Evolutionary conservation across 129 eudicot genomes (phyloP).

Genomic region (Flaveria linearis): DNA sequence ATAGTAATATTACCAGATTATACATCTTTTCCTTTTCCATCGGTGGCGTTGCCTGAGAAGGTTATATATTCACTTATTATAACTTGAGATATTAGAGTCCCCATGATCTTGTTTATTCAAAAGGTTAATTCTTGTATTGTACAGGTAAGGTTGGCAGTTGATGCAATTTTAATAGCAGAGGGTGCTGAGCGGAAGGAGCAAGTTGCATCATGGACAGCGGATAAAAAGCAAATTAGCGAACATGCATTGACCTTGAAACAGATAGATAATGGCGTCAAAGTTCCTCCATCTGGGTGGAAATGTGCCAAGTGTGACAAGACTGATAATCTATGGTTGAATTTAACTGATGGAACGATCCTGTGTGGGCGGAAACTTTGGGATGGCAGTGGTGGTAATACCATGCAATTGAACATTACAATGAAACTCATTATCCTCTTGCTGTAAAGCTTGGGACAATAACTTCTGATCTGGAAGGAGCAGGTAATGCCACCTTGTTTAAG

Average conservation of each 20-base stretch:
- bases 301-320: slow-evolving; percentile 89
- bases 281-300: slow-evolving; percentile 95
- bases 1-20: slow-evolving; percentile 76
- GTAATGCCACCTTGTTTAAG: slow-evolving; percentile 46
- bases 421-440: slow-evolving; percentile 78
- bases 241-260: slow-evolving; percentile 74
- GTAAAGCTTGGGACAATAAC: slow-evolving; percentile 97
- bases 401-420: slow-evolving; percentile 79
- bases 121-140: slow-evolving; percentile 13
- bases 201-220: slow-evolving; percentile 92
- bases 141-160: slow-evolving; percentile 93
- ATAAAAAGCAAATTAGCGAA: slow-evolving; percentile 68
- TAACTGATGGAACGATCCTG: slow-evolving; percentile 86
- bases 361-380: slow-evolving; percentile 96
- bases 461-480: slow-evolving; percentile 91
- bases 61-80: slow-evolving; percentile 2
- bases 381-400: slow-evolving; percentile 95
- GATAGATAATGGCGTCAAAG: slow-evolving; percentile 64
- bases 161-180: slow-evolving; percentile 69
- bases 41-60: slow-evolving; percentile 89
- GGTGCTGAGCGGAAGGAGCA: slow-evolving; percentile 97
- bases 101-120: not conserved
- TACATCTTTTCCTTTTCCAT: slow-evolving; percentile 74
- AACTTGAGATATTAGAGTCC: not conserved
- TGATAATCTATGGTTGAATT: slow-evolving; percentile 91